Evolutionary conservation across 2,329 filamentous ascomycete genomes (phyloP).

Genomic region (Macrophomina tecta): DNA sequence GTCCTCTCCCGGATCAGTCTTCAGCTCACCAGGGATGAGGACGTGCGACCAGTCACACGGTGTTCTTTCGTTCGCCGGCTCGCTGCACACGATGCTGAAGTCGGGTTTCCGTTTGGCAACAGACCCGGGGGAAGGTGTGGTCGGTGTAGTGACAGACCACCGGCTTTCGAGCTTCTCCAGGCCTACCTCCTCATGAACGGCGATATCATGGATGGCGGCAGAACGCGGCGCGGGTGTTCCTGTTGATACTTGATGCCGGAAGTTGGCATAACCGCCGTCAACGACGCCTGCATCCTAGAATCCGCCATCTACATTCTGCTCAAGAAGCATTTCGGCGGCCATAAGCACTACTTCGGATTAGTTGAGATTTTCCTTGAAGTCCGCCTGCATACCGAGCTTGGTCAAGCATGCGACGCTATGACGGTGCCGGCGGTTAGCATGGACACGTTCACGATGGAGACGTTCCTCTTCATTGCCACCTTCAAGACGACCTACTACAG

Average conservation of each 20-base stretch:
- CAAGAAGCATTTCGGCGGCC: constrained; percentile 89
- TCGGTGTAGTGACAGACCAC: not conserved
- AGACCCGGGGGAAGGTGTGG: not conserved
- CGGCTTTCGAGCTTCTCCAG: constrained; percentile 96
- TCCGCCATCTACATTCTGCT: constrained; percentile 86
- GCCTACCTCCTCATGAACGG: constrained; percentile 98
- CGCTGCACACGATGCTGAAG: constrained; percentile 33
- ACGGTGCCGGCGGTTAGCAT: constrained; percentile 92
- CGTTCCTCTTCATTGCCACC: constrained; percentile 97
- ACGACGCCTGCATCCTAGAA: constrained; percentile 84
- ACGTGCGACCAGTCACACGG: constrained; percentile 49
- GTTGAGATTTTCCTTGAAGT: constrained; percentile 96
- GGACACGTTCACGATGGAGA: constrained; percentile 91
- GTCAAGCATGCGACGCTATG: constrained; percentile 91
- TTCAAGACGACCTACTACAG: constrained; percentile 99
- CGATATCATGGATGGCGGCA: constrained; percentile 97
- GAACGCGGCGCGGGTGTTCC: constrained; percentile 89
- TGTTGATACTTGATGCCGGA: constrained; percentile 94
- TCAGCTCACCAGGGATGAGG: constrained; percentile 54
- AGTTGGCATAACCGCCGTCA: constrained; percentile 96
- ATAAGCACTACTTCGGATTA: constrained; percentile 87
- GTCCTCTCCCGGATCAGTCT: constrained; percentile 52
- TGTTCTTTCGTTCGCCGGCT: constrained; percentile 29
- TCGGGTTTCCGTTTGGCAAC: constrained; percentile 33
- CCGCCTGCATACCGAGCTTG: constrained; percentile 91